phyloP scores from a whole-genome alignment of 129 eudicot genomes.

The Apium graveolens region DNA sequence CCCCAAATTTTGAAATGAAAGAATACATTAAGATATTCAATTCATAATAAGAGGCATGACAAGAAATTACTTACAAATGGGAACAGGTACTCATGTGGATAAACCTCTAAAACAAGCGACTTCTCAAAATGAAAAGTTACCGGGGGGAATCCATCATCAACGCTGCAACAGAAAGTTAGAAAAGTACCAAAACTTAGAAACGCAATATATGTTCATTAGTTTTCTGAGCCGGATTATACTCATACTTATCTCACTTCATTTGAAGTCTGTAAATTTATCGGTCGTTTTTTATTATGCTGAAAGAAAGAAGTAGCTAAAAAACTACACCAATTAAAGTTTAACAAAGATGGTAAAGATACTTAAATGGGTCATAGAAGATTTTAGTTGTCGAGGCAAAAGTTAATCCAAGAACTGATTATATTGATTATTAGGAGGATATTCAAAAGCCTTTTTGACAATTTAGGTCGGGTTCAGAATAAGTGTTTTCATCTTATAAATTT shows the following conservation, averaged over 20 bases:
- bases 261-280: not conserved
- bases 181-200: constrained; percentile 10
- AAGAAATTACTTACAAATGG: constrained; percentile 56
- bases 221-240: not conserved
- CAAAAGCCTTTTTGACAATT: not conserved
- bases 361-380: not conserved
- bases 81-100: constrained; percentile 78
- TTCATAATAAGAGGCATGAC: constrained; percentile 1
- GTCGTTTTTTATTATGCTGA: not conserved
- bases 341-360: not conserved
- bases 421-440: not conserved
- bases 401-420: not conserved
- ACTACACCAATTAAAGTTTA: not conserved
- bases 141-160: constrained; percentile 78
- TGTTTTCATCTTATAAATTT: not conserved
- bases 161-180: constrained; percentile 41
- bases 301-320: not conserved
- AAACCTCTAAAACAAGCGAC: constrained; percentile 62
- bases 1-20: not conserved
- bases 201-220: not conserved
- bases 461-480: not conserved
- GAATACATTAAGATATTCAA: not conserved
- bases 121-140: constrained; percentile 66
- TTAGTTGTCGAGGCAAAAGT: not conserved
- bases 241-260: not conserved